Percentiles rank a stretch among this genome's conserved stretches.
These are phyloP conservation scores for Thielaviopsis euricoi DNA, from an alignment of 2,329 filamentous ascomycete genomes.

Conservation along the genomic window DNA sequence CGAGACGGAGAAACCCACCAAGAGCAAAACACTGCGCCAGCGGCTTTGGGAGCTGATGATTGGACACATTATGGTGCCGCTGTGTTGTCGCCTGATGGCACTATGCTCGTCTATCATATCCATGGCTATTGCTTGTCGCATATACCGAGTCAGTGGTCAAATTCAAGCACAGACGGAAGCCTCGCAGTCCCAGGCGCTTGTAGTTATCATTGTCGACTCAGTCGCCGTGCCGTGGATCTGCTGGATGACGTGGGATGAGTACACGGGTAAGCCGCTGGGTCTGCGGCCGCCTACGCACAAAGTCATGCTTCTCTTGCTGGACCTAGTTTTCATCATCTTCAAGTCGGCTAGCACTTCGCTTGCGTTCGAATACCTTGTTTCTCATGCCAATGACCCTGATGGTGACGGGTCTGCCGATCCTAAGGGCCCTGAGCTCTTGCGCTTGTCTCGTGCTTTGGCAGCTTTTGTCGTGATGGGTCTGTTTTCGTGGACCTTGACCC, in stretches of 20 bases:
- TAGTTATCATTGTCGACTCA: conserved; percentile 78
- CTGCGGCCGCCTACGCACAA: conserved; percentile 72
- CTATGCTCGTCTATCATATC: conserved; percentile 70
- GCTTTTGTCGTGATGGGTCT: conserved; percentile 67
- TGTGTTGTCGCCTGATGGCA: conserved; percentile 67
- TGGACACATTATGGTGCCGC: conserved; percentile 69
- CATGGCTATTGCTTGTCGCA: conserved; percentile 59
- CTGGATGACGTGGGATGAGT: conserved; percentile 95
- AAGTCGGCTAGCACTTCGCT: conserved; percentile 84
- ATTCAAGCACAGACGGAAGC: conserved; percentile 18
- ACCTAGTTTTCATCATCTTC: conserved; percentile 94
- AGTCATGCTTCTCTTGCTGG: conserved; percentile 74
- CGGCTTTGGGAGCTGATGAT: conserved; percentile 53
- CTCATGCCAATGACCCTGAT: conserved; percentile 28
- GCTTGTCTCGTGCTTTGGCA: conserved; percentile 48
- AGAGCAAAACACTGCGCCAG: conserved; percentile 26
- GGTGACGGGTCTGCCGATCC: conserved; percentile 7
- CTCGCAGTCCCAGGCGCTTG: conserved; percentile 62
- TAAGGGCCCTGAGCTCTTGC: conserved; percentile 5
- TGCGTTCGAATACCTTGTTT: conserved; percentile 70
- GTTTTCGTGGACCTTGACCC: conserved; percentile 79
- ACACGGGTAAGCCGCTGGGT: conserved; percentile 82
- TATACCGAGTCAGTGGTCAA: conserved; percentile 41
- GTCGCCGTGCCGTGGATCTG: conserved; percentile 78
- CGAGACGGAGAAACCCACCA: conserved; percentile 15